Conservation (phyloP, 176 grass and related monocot species). For the Oryza glumipatula region DNA sequence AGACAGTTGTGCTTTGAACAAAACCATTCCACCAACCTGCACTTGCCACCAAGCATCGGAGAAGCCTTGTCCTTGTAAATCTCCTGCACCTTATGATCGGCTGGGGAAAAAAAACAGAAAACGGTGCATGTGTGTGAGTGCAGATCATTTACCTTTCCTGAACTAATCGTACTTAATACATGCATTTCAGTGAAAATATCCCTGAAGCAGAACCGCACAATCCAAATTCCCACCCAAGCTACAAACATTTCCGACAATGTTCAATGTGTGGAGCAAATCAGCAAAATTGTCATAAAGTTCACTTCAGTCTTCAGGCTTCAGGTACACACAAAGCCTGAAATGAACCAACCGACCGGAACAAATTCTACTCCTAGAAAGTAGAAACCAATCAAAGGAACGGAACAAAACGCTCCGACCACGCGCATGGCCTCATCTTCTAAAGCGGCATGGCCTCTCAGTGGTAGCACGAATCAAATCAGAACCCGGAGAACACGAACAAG, state of each 20-base stretch:
- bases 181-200: not conserved
- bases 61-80: conserved; percentile 52
- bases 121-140: not conserved
- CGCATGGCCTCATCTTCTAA: not conserved
- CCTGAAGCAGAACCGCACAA: not conserved
- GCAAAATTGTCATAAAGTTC: not conserved
- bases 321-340: not conserved
- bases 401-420: not conserved
- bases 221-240: not conserved
- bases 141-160: not conserved
- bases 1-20: conserved; percentile 9
- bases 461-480: conserved; percentile 36
- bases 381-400: not conserved
- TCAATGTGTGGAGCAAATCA: not conserved
- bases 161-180: not conserved
- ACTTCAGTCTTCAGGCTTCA: not conserved
- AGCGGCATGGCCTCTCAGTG: not conserved
- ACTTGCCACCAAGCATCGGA: conserved; percentile 58
- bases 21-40: conserved; percentile 56
- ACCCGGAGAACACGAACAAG: not conserved
- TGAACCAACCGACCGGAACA: not conserved
- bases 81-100: conserved; percentile 44
- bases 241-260: not conserved
- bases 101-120: conserved; percentile 40
- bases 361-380: not conserved